Base-by-base conservation (phyloP, 805 yeast genomes). In the Ogataea paradorogensis region DNA sequence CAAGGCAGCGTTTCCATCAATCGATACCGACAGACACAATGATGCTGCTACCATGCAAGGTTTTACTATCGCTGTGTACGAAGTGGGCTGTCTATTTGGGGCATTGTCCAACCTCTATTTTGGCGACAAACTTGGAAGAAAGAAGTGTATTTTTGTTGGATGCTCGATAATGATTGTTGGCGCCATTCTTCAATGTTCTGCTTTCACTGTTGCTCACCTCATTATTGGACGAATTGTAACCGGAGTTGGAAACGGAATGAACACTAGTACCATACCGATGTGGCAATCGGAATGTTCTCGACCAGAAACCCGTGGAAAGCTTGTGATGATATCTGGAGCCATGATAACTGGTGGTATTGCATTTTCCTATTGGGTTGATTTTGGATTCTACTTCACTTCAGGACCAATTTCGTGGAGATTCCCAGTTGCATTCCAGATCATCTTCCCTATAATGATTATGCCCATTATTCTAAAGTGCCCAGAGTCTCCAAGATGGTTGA, bases 11-110 rank as follows among this genome's bases (percentile, higher is more conserved):
- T 58, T 55, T 35, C 59, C 59, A 8, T 41, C 45, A 1, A 56
- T 58, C 20, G 56, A 58, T 32, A 47, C 54, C 7, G 18, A 27
- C 3, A 27, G 13, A 8, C 48, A 52, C 30, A 14, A 40, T 5
- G 48, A 44, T 43, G 55, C 62, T 27, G 63, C 32, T 9, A 63
- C 73, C n/a, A 54, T 70, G 40, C 76, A 71, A 52, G 78, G 78
- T 47, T 71, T 73, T 14, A 69, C 71, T 14, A 67, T 74, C 22
- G 61, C 77, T 5, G 67, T 73, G 54, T 73, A 72, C 54, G 78
- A 73, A 51, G 53, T 71, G 38, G 78, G 76, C 23, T 71, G 76
- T 54, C 61, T 71, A 11, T 24, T 37, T 9, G 76, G 76, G 38
- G 72, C 74, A 1, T 50, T 71, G 30, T 56, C 67, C 20, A 69